Evolutionary conservation across 768 basidiomycete species (phyloP).

Genomic region (Dictyophora rubrovolvata): DNA sequence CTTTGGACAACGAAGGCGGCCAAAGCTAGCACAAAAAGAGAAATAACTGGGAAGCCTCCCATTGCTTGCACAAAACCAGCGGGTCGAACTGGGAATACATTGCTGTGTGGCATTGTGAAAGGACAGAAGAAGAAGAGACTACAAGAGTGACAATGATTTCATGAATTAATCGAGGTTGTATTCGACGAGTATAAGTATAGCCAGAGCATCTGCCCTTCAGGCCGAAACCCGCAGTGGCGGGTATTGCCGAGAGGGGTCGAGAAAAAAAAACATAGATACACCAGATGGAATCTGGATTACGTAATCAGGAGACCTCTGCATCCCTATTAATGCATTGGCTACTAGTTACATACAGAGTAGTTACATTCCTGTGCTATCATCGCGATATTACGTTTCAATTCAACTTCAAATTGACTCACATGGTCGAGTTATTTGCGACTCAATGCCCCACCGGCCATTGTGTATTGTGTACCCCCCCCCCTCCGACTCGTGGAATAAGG

Average conservation of each 20-base stretch:
- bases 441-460: slow-evolving; percentile 20
- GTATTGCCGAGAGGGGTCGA: neutral
- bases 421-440: slow-evolving; percentile 11
- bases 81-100: neutral
- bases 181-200: neutral
- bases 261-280: neutral
- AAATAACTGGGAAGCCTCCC: slow-evolving; percentile 38
- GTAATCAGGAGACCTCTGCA: neutral
- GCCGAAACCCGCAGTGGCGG: too few species aligned
- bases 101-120: neutral
- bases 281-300: neutral
- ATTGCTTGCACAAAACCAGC: slow-evolving; percentile 22
- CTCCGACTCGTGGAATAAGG: slow-evolving; percentile 77
- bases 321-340: slow-evolving; percentile 40
- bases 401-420: slow-evolving; percentile 9
- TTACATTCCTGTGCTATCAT: slow-evolving; percentile 23
- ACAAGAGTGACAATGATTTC: neutral
- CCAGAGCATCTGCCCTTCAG: neutral
- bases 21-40: slow-evolving; percentile 49
- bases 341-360: slow-evolving; percentile 41
- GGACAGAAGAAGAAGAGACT: neutral
- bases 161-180: neutral
- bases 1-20: slow-evolving; percentile 70
- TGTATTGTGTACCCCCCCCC: slow-evolving; percentile 9
- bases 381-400: slow-evolving; percentile 26